Base-by-base conservation (phyloP, 2,329 filamentous ascomycete species). In the Xylaria sp. region DNA sequence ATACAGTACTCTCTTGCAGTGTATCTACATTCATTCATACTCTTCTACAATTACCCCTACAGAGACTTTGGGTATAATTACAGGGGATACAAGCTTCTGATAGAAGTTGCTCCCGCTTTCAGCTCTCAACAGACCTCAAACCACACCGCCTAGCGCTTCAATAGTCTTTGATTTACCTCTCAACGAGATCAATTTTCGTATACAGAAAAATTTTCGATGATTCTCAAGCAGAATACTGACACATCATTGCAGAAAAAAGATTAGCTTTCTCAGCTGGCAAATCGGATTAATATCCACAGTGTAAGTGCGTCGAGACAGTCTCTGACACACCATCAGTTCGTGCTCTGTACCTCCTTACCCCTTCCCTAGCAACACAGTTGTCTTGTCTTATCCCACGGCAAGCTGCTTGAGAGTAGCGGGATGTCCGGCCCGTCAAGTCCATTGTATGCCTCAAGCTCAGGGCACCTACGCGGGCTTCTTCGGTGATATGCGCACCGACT, bases 321-420 rank as follows among this genome's bases (percentile, higher is more conserved):
- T 25, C 48, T 16, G 18, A 40, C 32, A 42, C 32, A 25, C 44
- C 51, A 29, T 37, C n/a, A 48, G 60, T 21, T 63, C 40, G 53
- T 54, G 44, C 53, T 58, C 13, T 32, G 35, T 42, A 40, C 54
- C 27, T 23, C 54, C 29, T 9, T 12, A 40, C 27, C 37, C 21
- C 63, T n/a, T 59, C 50, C 54, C 55, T 29, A 12, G 47, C 57
- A 70, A 70, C 63, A 59, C 54, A 61, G 69, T 50, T 60, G 65
- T 71, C 40, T 71, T 72, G 66, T 69, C 60, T 71, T 63, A 63
- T 42, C 37, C 12, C 57, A 58, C 68, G 69, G 71, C 57, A 66
- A 27, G 54, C 58, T 69, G 70, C 66, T 58, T 53, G 13, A 60
- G 32, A 58, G 60, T 70, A 72, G 68, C 67, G 67, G 70, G 57